Percentiles rank a stretch among this genome's conserved stretches.
Conservation (phyloP, 305 asterid genomes). For the Solanum hybrid region DNA sequence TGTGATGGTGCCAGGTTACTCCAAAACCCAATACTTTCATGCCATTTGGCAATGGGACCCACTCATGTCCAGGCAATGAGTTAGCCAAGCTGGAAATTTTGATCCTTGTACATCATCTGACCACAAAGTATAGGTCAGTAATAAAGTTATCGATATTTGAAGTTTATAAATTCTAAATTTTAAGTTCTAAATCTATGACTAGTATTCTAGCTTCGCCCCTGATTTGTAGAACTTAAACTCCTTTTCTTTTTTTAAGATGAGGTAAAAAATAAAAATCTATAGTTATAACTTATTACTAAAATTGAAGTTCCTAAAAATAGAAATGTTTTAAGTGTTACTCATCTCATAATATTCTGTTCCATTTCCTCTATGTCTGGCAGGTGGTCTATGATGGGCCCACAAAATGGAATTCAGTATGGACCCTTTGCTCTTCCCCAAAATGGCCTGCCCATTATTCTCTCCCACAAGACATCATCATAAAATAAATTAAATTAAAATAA, state of each 20-base stretch:
- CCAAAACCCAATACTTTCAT: constrained; percentile 83
- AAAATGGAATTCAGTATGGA: constrained; percentile 82
- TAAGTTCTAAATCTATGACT: too few species aligned
- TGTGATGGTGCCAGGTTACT: constrained; percentile 37
- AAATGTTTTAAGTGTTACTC: constrained; percentile 5
- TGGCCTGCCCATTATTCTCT: constrained; percentile 77
- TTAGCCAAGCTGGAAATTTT: constrained; percentile 83
- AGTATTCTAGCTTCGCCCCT: neutral
- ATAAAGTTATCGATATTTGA: neutral
- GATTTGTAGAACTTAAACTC: neutral
- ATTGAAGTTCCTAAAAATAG: constrained; percentile 29
- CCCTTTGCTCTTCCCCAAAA: constrained; percentile 96
- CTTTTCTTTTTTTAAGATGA: too few species aligned
- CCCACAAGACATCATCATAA: constrained; percentile 24
- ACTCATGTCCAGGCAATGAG: constrained; percentile 92
- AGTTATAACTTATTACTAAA: neutral
- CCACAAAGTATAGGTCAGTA: constrained; percentile 79
- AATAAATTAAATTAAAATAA: neutral
- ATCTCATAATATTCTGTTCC: constrained; percentile 12
- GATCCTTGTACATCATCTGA: constrained; percentile 71
- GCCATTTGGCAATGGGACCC: constrained; percentile 93
- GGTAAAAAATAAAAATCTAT: neutral
- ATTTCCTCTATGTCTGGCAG: constrained; percentile 37
- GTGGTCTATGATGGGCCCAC: constrained; percentile 88
- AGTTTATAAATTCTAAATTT: neutral